Evolutionary conservation across 1,284 basidiomycete genomes (phyloP).

Genomic region (Meira nashicola): DNA sequence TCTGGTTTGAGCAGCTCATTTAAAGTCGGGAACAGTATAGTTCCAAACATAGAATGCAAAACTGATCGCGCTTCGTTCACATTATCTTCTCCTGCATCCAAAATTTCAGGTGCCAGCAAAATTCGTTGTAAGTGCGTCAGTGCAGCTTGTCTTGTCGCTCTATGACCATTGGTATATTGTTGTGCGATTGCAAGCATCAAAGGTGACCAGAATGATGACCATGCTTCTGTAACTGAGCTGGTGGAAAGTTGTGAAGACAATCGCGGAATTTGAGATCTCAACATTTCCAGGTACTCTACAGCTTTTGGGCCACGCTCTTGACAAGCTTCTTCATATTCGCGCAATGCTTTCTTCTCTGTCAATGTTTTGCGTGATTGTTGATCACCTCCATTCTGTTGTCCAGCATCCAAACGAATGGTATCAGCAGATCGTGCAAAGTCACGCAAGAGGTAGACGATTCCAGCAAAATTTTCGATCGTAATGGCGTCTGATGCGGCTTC

Average conservation of each 20-base stretch:
- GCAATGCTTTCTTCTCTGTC: slow-evolving; percentile 50
- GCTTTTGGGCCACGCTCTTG: slow-evolving; percentile 72
- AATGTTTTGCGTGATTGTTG: slow-evolving; percentile 27
- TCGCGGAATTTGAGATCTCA: slow-evolving; percentile 32
- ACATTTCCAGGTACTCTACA: slow-evolving; percentile 65
- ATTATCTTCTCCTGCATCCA: slow-evolving; percentile 57
- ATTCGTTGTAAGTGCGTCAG: slow-evolving; percentile 81
- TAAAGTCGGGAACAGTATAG: slow-evolving; percentile 83
- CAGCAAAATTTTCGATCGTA: slow-evolving; percentile 72
- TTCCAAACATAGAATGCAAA: slow-evolving; percentile 73
- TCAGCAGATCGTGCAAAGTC: slow-evolving; percentile 65
- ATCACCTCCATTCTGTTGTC: slow-evolving; percentile 2
- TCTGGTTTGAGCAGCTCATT: slow-evolving; percentile 86
- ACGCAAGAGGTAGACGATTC: slow-evolving; percentile 74
- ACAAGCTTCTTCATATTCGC: slow-evolving; percentile 41
- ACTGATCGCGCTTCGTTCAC: slow-evolving; percentile 8
- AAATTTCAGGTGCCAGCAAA: slow-evolving; percentile 71
- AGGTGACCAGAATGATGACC: slow-evolving; percentile 75
- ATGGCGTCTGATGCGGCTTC: slow-evolving; percentile 56
- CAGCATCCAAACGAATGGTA: slow-evolving; percentile 13
- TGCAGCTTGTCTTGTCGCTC: slow-evolving; percentile 78
- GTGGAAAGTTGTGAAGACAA: slow-evolving; percentile 28
- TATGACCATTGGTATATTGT: slow-evolving; percentile 78
- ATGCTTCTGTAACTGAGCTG: slow-evolving; percentile 56
- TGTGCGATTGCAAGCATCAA: slow-evolving; percentile 71